Conservation (phyloP, 495 filamentous ascomycete genomes). For the Aspergillus ellipticus region DNA sequence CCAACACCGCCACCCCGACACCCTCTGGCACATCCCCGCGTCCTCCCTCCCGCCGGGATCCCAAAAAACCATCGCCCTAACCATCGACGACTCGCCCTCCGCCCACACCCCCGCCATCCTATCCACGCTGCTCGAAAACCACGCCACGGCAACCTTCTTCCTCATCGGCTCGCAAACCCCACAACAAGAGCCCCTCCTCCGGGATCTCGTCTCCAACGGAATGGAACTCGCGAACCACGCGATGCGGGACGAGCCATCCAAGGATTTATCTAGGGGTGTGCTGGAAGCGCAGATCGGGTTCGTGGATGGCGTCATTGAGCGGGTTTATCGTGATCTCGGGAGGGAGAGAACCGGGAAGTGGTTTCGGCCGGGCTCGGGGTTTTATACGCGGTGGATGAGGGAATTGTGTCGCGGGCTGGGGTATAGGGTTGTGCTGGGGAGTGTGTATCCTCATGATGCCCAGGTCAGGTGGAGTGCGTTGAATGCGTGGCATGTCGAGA, state of each 20-base stretch:
- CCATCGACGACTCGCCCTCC: constrained; percentile 81
- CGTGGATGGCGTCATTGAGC: constrained; percentile 46
- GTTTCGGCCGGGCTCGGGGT: constrained; percentile 78
- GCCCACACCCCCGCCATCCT: constrained; percentile 69
- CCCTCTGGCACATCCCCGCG: constrained; percentile 62
- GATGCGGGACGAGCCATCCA: constrained; percentile 74
- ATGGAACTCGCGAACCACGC: constrained; percentile 82
- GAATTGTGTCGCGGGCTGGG: constrained; percentile 50
- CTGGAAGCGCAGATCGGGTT: constrained; percentile 36
- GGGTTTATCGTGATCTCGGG: constrained; percentile 6
- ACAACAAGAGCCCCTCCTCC: constrained; percentile 45
- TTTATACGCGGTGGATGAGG: constrained; percentile 68
- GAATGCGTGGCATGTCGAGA: constrained; percentile 77
- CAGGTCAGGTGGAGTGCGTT: constrained; percentile 63
- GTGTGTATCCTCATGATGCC: constrained; percentile 83
- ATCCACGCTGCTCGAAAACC: constrained; percentile 50
- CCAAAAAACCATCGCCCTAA: constrained; percentile 66
- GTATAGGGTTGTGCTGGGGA: constrained; percentile 68
- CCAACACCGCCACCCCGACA: constrained; percentile 66
- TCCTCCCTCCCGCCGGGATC: not conserved
- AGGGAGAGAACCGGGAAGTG: constrained; percentile 46
- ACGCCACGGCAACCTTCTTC: constrained; percentile 72
- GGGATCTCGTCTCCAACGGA: constrained; percentile 58
- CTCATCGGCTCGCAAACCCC: constrained; percentile 71
- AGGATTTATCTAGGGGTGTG: constrained; percentile 33